phyloP scores from a whole-genome alignment of 495 filamentous ascomycete genomes.

The Aspergillus sparsus region DNA sequence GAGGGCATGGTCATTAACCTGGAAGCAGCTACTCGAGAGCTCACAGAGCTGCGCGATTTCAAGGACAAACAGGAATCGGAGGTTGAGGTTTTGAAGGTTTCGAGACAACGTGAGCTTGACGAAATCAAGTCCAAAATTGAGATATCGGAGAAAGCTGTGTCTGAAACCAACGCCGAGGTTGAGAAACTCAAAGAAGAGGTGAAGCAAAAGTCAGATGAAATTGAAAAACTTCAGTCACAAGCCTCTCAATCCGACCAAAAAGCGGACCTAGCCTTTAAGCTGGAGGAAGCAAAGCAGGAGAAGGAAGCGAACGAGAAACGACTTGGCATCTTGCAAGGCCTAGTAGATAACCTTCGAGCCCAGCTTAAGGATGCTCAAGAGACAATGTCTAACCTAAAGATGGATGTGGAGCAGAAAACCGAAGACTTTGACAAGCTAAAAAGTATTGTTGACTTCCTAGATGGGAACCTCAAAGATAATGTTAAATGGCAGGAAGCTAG shows the following conservation, averaged over 20 bases:
- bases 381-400: conserved; percentile 45
- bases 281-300: conserved; percentile 39
- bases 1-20: conserved; percentile 63
- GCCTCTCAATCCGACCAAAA: conserved; percentile 43
- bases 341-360: conserved; percentile 52
- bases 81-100: conserved; percentile 41
- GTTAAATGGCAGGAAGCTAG: conserved; percentile 39
- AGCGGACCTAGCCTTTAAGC: conserved; percentile 36
- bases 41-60: conserved; percentile 57
- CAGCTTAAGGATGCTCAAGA: conserved; percentile 53
- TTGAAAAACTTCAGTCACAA: conserved; percentile 49
- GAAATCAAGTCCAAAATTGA: conserved; percentile 43
- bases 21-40: conserved; percentile 60
- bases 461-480: conserved; percentile 38
- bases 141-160: conserved; percentile 45
- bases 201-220: conserved; percentile 55
- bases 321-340: conserved; percentile 50
- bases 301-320: conserved; percentile 54
- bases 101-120: conserved; percentile 40
- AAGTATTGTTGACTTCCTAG: conserved; percentile 41
- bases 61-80: conserved; percentile 55
- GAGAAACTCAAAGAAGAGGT: conserved; percentile 57
- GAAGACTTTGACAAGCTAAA: conserved; percentile 31
- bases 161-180: conserved; percentile 48
- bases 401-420: conserved; percentile 41